Percentiles rank a stretch among this genome's conserved stretches.
These are phyloP conservation scores for Thinopyrum elongatum DNA, from an alignment of 176 grass and related monocot genomes.

Conservation along the genomic window DNA sequence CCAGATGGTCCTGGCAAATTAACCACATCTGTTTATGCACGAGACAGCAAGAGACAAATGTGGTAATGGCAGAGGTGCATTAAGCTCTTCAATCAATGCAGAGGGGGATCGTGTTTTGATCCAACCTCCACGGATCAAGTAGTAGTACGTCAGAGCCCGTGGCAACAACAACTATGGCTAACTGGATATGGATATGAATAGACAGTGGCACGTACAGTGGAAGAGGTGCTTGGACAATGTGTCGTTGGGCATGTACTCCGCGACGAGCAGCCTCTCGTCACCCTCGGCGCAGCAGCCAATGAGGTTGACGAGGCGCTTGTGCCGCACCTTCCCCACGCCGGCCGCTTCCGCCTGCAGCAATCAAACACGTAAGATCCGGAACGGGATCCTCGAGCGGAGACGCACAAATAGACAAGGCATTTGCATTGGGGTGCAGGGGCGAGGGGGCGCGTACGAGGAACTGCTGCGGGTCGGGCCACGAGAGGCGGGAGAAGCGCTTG, in stretches of 20 bases:
- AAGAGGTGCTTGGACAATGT: constrained; percentile 98
- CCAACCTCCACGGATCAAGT: constrained; percentile 34
- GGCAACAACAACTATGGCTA: not conserved
- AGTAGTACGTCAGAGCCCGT: constrained; percentile 21
- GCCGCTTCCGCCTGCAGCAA: constrained; percentile 71
- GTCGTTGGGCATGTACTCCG: constrained; percentile 99
- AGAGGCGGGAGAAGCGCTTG: constrained; percentile 94
- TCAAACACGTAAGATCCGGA: constrained; percentile 20
- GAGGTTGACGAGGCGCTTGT: constrained; percentile 92
- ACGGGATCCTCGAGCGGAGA: not conserved
- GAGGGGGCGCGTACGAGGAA: constrained; percentile 58
- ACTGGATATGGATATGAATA: not conserved
- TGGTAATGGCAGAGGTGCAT: constrained; percentile 22
- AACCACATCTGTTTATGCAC: constrained; percentile 13
- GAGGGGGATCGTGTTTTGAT: constrained; percentile 9
- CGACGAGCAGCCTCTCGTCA: constrained; percentile 93
- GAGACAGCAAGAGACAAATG: constrained; percentile 26
- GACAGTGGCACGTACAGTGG: constrained; percentile 65
- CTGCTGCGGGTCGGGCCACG: constrained; percentile 98
- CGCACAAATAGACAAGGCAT: not conserved
- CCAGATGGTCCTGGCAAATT: constrained; percentile 8
- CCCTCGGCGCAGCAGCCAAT: constrained; percentile 98
- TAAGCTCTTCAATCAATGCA: constrained; percentile 45
- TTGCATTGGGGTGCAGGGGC: not conserved
- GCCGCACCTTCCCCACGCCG: constrained; percentile 91